A percentile compares a stretch with the other conserved stretches of the same genome.
Evolutionary conservation across 2,329 filamentous ascomycete species (phyloP).

Genomic region (Monosporascus sp.): DNA sequence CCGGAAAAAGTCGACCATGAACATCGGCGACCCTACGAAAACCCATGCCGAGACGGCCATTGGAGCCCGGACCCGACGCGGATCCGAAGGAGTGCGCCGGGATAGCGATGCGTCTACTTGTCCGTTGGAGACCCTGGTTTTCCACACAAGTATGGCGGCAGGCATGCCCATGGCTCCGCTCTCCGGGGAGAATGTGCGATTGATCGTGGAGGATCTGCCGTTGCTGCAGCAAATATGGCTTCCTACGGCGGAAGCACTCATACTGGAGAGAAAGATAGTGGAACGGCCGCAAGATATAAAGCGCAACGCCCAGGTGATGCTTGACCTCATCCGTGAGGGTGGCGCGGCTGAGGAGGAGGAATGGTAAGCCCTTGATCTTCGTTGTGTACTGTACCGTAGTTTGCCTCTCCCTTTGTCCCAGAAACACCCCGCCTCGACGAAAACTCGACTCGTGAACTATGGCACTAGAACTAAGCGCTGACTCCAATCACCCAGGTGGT

Average conservation of each 20-base stretch:
- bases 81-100: slow-evolving; percentile 23
- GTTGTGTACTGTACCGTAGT: not conserved
- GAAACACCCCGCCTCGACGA: too few species aligned
- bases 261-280: slow-evolving; percentile 56
- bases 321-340: slow-evolving; percentile 61
- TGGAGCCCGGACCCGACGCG: slow-evolving; percentile 19
- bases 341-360: slow-evolving; percentile 55
- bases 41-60: slow-evolving; percentile 7
- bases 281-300: slow-evolving; percentile 56
- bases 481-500: slow-evolving; percentile 30
- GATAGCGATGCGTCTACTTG: slow-evolving; percentile 22
- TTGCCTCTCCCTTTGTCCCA: too few species aligned
- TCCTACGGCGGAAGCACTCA: slow-evolving; percentile 58
- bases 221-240: slow-evolving; percentile 57
- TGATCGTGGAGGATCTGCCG: slow-evolving; percentile 51
- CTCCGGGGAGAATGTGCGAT: slow-evolving; percentile 43
- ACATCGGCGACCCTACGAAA: slow-evolving; percentile 27
- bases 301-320: slow-evolving; percentile 56
- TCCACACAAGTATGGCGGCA: slow-evolving; percentile 53
- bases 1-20: slow-evolving; percentile 51
- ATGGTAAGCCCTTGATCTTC: slow-evolving; percentile 34
- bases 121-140: slow-evolving; percentile 40
- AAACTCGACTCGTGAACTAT: not conserved
- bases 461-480: not conserved
- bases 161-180: slow-evolving; percentile 60